Conservation (phyloP, 2,329 filamentous ascomycete genomes). For the Ambrosiella cleistominuta region DNA sequence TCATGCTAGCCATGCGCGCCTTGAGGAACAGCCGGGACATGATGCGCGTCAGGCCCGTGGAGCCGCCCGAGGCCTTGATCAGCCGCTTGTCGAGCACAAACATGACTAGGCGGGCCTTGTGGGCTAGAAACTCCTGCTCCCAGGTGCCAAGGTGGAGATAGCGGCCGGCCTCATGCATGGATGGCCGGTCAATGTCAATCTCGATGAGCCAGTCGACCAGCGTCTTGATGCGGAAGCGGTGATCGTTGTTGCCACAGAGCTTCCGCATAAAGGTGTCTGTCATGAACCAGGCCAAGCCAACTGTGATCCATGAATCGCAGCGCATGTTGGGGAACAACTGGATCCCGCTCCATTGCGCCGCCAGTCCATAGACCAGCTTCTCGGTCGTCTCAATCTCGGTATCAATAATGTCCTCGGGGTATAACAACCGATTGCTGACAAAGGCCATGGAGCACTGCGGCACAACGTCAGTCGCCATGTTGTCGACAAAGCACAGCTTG, state of each 20-base stretch:
- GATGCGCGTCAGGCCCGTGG: constrained; percentile 67
- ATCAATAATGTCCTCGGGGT: constrained; percentile 71
- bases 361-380: constrained; percentile 64
- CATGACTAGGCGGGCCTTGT: constrained; percentile 80
- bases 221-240: constrained; percentile 74
- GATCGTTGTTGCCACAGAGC: constrained; percentile 87
- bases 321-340: constrained; percentile 73
- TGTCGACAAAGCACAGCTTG: constrained; percentile 87
- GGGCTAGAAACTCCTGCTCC: constrained; percentile 75
- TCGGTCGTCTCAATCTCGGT: constrained; percentile 67
- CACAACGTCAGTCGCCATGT: constrained; percentile 57
- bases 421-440: constrained; percentile 72
- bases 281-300: constrained; percentile 87
- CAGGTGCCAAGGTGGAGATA: constrained; percentile 63
- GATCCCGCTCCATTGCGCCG: constrained; percentile 87
- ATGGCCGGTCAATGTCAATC: constrained; percentile 64
- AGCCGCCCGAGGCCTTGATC: constrained; percentile 64
- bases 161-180: constrained; percentile 62
- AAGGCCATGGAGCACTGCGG: constrained; percentile 71
- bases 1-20: constrained; percentile 47
- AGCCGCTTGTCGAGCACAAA: constrained; percentile 88
- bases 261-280: constrained; percentile 82
- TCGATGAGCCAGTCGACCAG: constrained; percentile 69
- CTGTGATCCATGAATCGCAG: constrained; percentile 71
- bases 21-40: constrained; percentile 74